phyloP scores from a whole-genome alignment of 1,284 basidiomycete genomes.

The Puccinia hordei region DNA sequence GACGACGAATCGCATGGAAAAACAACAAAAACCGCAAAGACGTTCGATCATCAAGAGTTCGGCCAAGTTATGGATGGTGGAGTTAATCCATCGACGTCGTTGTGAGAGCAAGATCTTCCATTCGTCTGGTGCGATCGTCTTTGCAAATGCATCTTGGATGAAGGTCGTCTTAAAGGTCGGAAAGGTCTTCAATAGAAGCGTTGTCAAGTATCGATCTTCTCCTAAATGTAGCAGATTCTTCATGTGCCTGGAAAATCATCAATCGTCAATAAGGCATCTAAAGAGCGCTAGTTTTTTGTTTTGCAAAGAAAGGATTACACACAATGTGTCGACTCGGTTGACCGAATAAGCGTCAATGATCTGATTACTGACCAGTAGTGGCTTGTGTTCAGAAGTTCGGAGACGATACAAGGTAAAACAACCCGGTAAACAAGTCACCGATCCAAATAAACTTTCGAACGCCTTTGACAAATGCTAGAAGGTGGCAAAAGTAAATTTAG shows the following conservation, averaged over 20 bases:
- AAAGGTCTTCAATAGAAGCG: slow-evolving; percentile 91
- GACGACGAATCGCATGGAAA: slow-evolving; percentile 98
- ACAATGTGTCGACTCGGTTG: slow-evolving; percentile 92
- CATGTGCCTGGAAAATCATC: slow-evolving; percentile 26
- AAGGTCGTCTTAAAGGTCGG: slow-evolving; percentile 90
- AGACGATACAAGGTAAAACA: slow-evolving; percentile 95
- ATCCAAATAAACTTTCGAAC: slow-evolving; percentile 94
- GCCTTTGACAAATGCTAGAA: slow-evolving; percentile 94
- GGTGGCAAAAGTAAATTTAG: not conserved
- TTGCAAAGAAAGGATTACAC: slow-evolving; percentile 64
- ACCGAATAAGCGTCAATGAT: slow-evolving; percentile 92
- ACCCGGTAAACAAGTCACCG: slow-evolving; percentile 92
- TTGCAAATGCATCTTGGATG: slow-evolving; percentile 86
- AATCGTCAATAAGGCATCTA: not conserved
- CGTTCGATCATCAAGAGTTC: slow-evolving; percentile 70
- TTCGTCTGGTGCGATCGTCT: slow-evolving; percentile 85
- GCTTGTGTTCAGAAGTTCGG: slow-evolving; percentile 73
- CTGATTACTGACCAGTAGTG: slow-evolving; percentile 69
- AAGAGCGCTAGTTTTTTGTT: not conserved
- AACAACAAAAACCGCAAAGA: slow-evolving; percentile 64
- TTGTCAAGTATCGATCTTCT: slow-evolving; percentile 97
- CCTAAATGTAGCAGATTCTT: slow-evolving; percentile 88
- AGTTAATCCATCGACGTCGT: slow-evolving; percentile 99
- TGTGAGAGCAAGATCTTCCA: slow-evolving; percentile 96
- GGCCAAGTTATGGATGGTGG: slow-evolving; percentile 93